These are phyloP conservation scores for Phlebiopsis flavidoalba DNA, from an alignment of 768 basidiomycete genomes.

Conservation along the genomic window DNA sequence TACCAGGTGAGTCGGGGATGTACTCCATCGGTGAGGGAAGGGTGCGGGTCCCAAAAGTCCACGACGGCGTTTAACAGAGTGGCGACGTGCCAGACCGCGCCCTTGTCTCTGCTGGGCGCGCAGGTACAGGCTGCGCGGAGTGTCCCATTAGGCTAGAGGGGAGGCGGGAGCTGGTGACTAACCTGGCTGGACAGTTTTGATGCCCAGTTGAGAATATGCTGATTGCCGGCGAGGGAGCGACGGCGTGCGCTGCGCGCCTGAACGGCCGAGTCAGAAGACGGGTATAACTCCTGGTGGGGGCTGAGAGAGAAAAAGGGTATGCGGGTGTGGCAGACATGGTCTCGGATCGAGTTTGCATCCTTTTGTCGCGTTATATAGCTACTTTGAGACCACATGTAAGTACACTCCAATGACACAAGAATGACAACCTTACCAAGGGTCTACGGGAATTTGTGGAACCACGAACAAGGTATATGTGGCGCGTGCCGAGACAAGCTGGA, in stretches of 20 bases:
- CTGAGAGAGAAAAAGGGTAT: constrained; percentile 11
- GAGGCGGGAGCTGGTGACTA: constrained; percentile 8
- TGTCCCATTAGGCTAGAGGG: constrained; percentile 4
- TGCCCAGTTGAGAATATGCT: constrained; percentile 11
- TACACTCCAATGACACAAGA: background rate
- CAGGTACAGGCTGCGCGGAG: background rate
- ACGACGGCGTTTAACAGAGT: background rate
- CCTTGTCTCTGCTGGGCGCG: background rate
- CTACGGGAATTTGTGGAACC: too few species aligned
- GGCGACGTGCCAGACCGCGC: background rate
- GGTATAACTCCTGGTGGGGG: constrained; percentile 1
- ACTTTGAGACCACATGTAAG: background rate
- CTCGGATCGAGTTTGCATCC: constrained; percentile 1
- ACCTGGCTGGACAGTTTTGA: constrained; percentile 12
- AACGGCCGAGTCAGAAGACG: background rate
- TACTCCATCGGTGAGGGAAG: constrained; percentile 1
- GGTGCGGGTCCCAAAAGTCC: background rate
- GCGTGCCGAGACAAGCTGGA: background rate
- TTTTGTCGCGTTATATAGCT: background rate
- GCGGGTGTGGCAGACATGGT: constrained; percentile 2
- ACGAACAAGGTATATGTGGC: too few species aligned
- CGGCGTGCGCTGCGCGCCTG: constrained; percentile 2
- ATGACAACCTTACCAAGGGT: background rate
- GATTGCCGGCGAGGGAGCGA: constrained; percentile 5
- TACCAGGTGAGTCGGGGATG: constrained; percentile 10